These are phyloP conservation scores for Salvia sclarea DNA, from an alignment of 305 asterid genomes.

Conservation along the genomic window DNA sequence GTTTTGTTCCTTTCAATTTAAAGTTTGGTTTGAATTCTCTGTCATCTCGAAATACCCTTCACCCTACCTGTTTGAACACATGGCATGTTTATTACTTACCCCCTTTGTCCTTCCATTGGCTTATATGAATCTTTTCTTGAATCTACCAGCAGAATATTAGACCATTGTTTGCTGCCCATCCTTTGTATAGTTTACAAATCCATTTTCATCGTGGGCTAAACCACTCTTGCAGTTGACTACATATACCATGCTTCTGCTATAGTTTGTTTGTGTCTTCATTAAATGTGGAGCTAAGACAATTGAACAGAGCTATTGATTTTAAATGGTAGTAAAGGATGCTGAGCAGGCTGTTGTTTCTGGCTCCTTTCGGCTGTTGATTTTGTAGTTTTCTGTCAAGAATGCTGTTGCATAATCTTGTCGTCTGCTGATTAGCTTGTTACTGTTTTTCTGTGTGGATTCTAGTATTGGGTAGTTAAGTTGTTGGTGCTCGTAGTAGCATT, in stretches of 20 bases:
- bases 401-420: background rate
- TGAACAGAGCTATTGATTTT: background rate
- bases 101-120: background rate
- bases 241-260: slow-evolving; percentile 6
- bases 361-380: background rate
- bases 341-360: background rate
- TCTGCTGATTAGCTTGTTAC: slow-evolving; percentile 18
- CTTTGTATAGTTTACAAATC: background rate
- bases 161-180: background rate
- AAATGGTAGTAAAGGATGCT: slow-evolving; percentile 4
- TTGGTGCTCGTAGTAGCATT: background rate
- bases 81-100: slow-evolving; percentile 3
- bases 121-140: slow-evolving; percentile 5
- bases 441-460: background rate
- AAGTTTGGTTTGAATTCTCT: background rate
- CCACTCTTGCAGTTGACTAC: slow-evolving; percentile 14
- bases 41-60: background rate
- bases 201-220: background rate
- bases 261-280: background rate
- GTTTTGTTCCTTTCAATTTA: background rate
- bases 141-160: background rate
- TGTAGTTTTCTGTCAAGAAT: background rate
- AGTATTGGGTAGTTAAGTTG: background rate
- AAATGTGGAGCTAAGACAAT: background rate
- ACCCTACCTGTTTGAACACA: background rate